Evolutionary conservation across 1,284 basidiomycete genomes (phyloP).

Genomic region (Irpex sp.): DNA sequence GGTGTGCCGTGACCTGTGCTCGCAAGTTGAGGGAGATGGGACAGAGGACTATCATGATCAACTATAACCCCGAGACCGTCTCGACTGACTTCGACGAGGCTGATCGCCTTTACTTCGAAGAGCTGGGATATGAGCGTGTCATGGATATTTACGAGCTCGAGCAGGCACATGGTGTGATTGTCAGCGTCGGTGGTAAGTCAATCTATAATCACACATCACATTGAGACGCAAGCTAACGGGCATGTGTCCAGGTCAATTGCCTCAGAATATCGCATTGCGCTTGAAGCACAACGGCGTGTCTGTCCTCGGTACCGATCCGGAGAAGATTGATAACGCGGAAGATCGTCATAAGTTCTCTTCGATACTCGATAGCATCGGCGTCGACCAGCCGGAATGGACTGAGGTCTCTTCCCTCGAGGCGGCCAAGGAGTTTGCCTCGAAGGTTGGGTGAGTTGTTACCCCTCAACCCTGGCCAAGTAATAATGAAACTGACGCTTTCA

Average conservation of each 20-base stretch:
- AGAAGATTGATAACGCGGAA: constrained; percentile 95
- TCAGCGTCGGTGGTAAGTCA: constrained; percentile 88
- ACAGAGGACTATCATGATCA: constrained; percentile 97
- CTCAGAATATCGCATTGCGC: constrained; percentile 97
- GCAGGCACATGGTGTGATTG: constrained; percentile 88
- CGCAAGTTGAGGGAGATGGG: constrained; percentile 90
- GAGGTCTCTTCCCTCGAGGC: constrained; percentile 88
- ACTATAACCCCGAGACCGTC: constrained; percentile 99
- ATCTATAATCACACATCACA: constrained; percentile 1
- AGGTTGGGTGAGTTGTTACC: constrained; percentile 60
- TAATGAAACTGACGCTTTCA: constrained; percentile 17
- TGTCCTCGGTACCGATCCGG: constrained; percentile 95
- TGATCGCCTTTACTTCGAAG: constrained; percentile 97
- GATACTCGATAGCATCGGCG: constrained; percentile 90
- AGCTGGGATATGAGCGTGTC: constrained; percentile 95
- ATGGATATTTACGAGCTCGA: constrained; percentile 99
- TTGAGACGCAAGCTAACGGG: constrained; percentile 38
- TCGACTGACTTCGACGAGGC: constrained; percentile 99
- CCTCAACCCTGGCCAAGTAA: background rate
- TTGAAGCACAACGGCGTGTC: constrained; percentile 90
- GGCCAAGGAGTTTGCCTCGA: constrained; percentile 88
- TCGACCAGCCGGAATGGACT: constrained; percentile 97
- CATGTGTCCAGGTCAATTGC: constrained; percentile 55
- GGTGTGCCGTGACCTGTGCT: constrained; percentile 99
- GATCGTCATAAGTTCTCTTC: constrained; percentile 99